Conservation (phyloP, 257 asterid species). For the Nicotiana knightiana region DNA sequence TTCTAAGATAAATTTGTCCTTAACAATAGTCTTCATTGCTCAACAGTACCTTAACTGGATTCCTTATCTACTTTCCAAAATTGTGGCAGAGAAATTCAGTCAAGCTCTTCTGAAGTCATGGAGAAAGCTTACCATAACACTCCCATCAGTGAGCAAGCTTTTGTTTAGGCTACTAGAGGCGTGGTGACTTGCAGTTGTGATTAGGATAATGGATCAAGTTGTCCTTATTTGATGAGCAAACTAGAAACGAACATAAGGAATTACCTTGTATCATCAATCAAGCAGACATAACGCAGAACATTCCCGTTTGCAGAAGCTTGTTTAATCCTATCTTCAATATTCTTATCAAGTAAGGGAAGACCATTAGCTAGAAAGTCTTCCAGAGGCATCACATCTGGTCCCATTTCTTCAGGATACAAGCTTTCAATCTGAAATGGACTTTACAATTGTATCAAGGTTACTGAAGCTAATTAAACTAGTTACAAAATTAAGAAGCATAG, state of each 20-base stretch:
- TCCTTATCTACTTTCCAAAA: not conserved
- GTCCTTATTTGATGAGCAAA: not conserved
- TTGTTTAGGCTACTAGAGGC: not conserved
- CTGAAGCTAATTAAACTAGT: not conserved
- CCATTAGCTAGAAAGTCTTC: conserved; percentile 69
- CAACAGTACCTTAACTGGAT: not conserved
- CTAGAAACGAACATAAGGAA: not conserved
- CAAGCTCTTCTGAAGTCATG: not conserved
- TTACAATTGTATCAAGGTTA: not conserved
- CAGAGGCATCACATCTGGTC: conserved; percentile 63
- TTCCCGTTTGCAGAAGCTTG: conserved; percentile 74
- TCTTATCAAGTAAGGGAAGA: conserved; percentile 67
- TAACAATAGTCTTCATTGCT: not conserved
- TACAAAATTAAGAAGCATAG: not conserved
- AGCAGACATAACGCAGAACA: conserved; percentile 83
- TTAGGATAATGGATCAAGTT: not conserved
- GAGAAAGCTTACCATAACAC: not conserved
- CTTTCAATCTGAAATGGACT: conserved; percentile 60
- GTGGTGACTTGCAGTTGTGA: not conserved
- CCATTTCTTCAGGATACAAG: conserved; percentile 82
- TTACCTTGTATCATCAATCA: conserved; percentile 73
- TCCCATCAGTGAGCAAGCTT: conserved; percentile 1
- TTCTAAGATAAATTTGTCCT: not conserved
- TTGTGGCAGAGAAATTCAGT: not conserved
- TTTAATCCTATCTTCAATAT: conserved; percentile 44